phyloP scores from a whole-genome alignment of 495 filamentous ascomycete genomes.

The Podospora tetraspora region DNA sequence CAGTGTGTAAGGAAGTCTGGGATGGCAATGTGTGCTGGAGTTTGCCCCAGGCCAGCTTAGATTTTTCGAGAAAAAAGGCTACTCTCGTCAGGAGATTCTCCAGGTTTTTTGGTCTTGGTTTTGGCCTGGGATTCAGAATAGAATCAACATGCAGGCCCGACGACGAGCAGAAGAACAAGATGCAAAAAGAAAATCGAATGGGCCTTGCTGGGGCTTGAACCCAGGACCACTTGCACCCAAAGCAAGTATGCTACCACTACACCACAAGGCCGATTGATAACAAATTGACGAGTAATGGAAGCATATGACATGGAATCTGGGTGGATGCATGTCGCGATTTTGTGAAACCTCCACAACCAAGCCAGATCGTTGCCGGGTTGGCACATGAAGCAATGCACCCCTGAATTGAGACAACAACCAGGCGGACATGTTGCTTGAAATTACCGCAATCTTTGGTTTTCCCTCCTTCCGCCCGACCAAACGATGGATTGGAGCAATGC shows the following conservation, averaged over 20 bases:
- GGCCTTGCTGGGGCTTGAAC: neutral
- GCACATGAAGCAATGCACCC: neutral
- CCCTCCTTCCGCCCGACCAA: neutral
- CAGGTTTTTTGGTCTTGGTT: no score
- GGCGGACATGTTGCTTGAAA: neutral
- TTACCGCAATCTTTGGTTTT: neutral
- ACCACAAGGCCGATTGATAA: neutral
- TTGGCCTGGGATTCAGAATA: no score
- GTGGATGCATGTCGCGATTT: neutral
- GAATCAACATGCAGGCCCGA: neutral
- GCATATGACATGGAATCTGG: neutral
- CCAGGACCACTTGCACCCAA: neutral
- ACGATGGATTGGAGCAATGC: neutral
- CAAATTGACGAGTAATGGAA: neutral
- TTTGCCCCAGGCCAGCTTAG: neutral
- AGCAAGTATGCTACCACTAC: neutral
- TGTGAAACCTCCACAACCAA: neutral
- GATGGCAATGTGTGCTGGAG: neutral
- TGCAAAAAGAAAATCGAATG: neutral
- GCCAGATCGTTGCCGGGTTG: no score
- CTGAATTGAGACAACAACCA: neutral
- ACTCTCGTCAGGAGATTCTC: no score
- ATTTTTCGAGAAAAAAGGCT: no score
- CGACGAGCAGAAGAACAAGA: neutral
- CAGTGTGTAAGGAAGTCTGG: no score